These are phyloP conservation scores for Colletotrichum graminicola DNA, from an alignment of 2,329 filamentous ascomycete genomes.

Conservation along the genomic window DNA sequence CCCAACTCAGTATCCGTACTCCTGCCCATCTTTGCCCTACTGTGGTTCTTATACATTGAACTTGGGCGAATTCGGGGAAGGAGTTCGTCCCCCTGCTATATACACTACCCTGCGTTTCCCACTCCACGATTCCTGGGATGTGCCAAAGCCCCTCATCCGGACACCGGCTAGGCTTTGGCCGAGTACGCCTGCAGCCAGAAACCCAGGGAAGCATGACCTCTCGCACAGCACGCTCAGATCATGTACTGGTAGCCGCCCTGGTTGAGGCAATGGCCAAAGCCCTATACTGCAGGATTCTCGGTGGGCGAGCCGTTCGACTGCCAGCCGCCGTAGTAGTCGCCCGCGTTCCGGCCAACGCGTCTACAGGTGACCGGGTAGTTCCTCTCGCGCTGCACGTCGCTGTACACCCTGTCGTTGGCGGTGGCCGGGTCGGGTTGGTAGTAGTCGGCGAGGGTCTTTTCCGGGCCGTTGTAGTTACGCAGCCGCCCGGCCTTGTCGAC, in stretches of 20 bases:
- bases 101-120: background rate
- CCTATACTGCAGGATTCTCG: constrained; percentile 16
- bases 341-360: background rate
- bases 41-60: background rate
- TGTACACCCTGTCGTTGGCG: constrained; percentile 27
- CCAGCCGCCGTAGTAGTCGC: constrained; percentile 14
- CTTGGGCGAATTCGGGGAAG: background rate
- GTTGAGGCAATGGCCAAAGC: constrained; percentile 27
- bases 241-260: constrained; percentile 28
- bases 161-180: background rate
- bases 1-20: background rate
- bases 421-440: constrained; percentile 24
- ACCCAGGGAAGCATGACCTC: constrained; percentile 23
- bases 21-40: background rate
- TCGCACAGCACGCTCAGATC: constrained; percentile 21
- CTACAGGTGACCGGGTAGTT: constrained; percentile 16
- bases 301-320: constrained; percentile 20
- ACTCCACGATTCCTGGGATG: background rate
- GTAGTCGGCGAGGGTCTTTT: constrained; percentile 22
- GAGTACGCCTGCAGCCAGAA: constrained; percentile 16
- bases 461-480: constrained; percentile 24
- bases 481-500: constrained; percentile 24
- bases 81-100: background rate
- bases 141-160: background rate
- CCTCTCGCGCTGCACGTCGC: constrained; percentile 2